Conservation (phyloP, 75 land plant genomes). For the Pinus albicaulis region DNA sequence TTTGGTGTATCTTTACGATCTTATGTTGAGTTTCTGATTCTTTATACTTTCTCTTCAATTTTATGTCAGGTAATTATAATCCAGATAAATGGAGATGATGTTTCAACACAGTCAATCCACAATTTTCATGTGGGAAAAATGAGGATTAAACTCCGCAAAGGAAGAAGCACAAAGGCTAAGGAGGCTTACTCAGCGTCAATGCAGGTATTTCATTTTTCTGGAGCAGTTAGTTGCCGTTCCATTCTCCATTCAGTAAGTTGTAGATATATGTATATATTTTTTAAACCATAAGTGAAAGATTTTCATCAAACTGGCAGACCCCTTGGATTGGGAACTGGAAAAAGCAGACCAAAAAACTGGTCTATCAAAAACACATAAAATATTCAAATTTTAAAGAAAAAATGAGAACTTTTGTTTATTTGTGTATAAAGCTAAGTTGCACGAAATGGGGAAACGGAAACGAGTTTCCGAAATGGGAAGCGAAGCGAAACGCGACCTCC, state of each 20-base stretch:
- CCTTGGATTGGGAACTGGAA: too few relatives aligned
- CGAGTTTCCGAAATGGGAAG: too few relatives aligned
- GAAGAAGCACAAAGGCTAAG: constrained; percentile 68
- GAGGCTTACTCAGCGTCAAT: constrained; percentile 76
- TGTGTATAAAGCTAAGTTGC: too few relatives aligned
- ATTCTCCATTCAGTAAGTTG: background rate
- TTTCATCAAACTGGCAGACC: too few relatives aligned
- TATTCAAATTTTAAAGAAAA: too few relatives aligned
- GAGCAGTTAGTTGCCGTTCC: background rate
- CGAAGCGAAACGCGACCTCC: too few relatives aligned
- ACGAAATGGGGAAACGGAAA: too few relatives aligned
- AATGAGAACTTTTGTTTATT: too few relatives aligned
- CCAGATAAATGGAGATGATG: constrained; percentile 73
- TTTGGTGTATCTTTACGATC: background rate
- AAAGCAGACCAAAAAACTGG: too few relatives aligned
- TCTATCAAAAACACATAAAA: too few relatives aligned
- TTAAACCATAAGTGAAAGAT: too few relatives aligned
- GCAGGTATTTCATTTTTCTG: constrained; percentile 59
- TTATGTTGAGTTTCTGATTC: background rate
- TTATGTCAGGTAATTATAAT: constrained; percentile 60
- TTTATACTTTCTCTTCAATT: background rate
- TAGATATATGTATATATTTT: background rate
- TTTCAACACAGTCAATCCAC: constrained; percentile 54
- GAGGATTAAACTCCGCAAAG: constrained; percentile 81
- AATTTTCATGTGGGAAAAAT: constrained; percentile 69